Evolutionary conservation across 164 flowering plant genomes (phyloP), one percentile per base, ranked within the genome.

Genomic region (Buxus sempervirens): DNA sequence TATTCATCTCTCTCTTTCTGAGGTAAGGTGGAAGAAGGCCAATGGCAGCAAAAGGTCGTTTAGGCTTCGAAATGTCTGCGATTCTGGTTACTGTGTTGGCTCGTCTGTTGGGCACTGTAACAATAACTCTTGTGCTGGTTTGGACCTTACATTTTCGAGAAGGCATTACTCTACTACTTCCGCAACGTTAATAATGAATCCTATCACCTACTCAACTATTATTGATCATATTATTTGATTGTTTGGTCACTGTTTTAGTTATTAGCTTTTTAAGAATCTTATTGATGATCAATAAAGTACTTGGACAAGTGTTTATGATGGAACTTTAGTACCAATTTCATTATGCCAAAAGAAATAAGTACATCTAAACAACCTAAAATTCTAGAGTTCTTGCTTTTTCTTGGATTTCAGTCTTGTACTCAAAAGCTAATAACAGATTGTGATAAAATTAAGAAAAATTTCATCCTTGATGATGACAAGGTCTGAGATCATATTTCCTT

Each of bases 401-500:
- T 32, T 32, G 38, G 7, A 32, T 32, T 3, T 32, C 38, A 32
- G 5, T 32, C 38, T n/a, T n/a, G n/a, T n/a, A n/a, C n/a, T n/a
- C n/a, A n/a, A n/a, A 32, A 7, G 38, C 38, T 7, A 45, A 45
- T 45, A 15, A 4, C 13, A 15, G 18, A 10, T 15, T 10, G 13
- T 45, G 2, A 1, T 10, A 45, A 45, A 45, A 45, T 45, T 45
- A 45, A 4, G 51, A 45, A 15, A 4, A 45, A 10, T 10, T 45
- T 45, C 5, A 45, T 10, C 51, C 45, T 1, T 4, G 51, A 57
- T 9, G 64, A 49, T 4, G 48, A 36, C 70, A 69, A 27, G 77
- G 68, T 13, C 93, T 86, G 21, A 90, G 86, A 75, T 86, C 60
- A 67, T 90, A 84, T 64, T 48, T 79, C 70, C 70, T 79, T 56